These are phyloP conservation scores for Flammula alnicola DNA, from an alignment of 1,284 basidiomycete genomes.

Conservation along the genomic window DNA sequence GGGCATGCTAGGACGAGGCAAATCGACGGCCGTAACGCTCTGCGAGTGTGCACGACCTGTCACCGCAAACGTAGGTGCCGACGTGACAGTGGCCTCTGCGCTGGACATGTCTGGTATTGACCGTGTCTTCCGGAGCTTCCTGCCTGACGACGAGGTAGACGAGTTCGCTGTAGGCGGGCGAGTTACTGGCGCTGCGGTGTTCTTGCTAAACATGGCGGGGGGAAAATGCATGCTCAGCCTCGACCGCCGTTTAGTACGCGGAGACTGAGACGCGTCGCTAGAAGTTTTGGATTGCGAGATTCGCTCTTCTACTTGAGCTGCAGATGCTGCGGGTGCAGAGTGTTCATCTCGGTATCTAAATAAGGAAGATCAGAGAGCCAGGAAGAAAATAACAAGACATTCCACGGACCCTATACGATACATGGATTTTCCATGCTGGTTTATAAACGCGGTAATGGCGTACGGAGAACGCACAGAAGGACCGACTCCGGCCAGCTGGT, in stretches of 20 bases:
- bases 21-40: constrained; percentile 75
- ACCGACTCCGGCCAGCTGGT: constrained; percentile 67
- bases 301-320: constrained; percentile 34
- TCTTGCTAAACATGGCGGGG: constrained; percentile 53
- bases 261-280: constrained; percentile 37
- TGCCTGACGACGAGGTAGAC: constrained; percentile 37
- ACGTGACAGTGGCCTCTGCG: constrained; percentile 26
- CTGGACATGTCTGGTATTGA: constrained; percentile 69
- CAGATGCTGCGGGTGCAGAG: constrained; percentile 53
- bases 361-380: constrained; percentile 16
- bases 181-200: constrained; percentile 28
- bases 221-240: constrained; percentile 73
- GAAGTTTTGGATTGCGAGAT: constrained; percentile 33
- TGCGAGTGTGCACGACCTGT: constrained; percentile 73
- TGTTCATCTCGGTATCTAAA: constrained; percentile 60
- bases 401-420: constrained; percentile 71
- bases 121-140: constrained; percentile 67
- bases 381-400: constrained; percentile 5
- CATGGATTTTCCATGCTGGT: constrained; percentile 76
- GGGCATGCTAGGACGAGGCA: constrained; percentile 42
- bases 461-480: constrained; percentile 74
- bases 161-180: constrained; percentile 30
- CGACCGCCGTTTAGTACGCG: constrained; percentile 54
- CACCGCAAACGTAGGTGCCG: constrained; percentile 26
- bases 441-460: constrained; percentile 76